Evolutionary conservation across 257 asterid genomes (phyloP), one percentile per base, ranked within the genome.

Genomic region (Leptodermis oblonga): DNA sequence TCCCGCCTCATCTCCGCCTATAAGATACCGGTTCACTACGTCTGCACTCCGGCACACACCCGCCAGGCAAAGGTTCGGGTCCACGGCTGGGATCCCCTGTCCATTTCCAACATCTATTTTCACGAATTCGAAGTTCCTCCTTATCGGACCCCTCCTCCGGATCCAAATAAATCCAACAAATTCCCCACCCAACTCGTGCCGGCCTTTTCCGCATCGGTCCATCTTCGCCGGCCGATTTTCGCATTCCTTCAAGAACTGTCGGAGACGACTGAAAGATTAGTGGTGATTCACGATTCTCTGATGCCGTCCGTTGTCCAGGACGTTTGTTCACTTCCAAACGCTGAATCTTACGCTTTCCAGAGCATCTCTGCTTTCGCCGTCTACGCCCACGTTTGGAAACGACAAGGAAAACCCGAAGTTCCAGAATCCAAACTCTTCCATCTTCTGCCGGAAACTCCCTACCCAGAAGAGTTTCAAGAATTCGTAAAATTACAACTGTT

Each of bases 1-100:
- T 87, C 93, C 77, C 82, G 83, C 82, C 84, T 88, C 59, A 49
- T 88, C 81, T 78, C 96, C 56, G 61, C 85, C 79, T 60, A 69
- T 31, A 42, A 15, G 23, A 73, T 83, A 5, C 34, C 78, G 0
- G 90, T 86, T 23, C 84, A 88, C 81, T 88, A 73, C 56, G 81
- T 85, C 28, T 70, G 83, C 74, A 78, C 91, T 46, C 65, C 87
- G 61, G 33, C 82, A n/a, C 90, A 85, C 78, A 85, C 65, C 83
- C 88, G 85, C 55, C 93, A 86, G 73, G 89, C 88, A 0, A 73
- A 71, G 63, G 71, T 67, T 10, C 80, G 95, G 11, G 54, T 82
- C 74, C 84, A 88, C 7, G 83, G 86, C 12, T 78, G 82, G 84
- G 75, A 88, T 76, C 82, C 83, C 1, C 3, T 59, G 0, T 42